Percentiles rank a stretch among this genome's conserved stretches.
These are phyloP conservation scores for Solanum pennellii DNA, from an alignment of 257 asterid genomes.

Conservation along the genomic window DNA sequence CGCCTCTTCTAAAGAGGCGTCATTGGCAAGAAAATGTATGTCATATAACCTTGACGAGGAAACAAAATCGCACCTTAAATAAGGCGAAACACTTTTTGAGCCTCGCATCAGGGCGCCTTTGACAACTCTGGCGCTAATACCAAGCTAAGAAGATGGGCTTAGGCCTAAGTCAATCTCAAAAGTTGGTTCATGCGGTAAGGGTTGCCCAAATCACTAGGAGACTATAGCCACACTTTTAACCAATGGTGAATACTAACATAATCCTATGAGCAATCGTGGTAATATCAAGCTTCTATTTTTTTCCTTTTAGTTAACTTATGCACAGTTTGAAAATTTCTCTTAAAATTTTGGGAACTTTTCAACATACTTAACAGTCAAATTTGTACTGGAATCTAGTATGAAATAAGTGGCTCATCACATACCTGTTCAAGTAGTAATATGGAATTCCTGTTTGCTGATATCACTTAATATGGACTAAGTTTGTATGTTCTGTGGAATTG, in stretches of 20 bases:
- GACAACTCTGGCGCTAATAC: not conserved
- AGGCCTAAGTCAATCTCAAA: not conserved
- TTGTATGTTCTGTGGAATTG: slow-evolving; percentile 1
- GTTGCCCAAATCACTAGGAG: not conserved
- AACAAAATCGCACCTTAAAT: not conserved
- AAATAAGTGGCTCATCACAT: not conserved
- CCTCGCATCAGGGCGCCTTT: not conserved
- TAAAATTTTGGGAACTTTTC: not conserved
- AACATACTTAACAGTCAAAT: not conserved
- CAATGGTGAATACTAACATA: not conserved
- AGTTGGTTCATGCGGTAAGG: not conserved
- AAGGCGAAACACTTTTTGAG: not conserved
- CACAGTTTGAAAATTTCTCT: not conserved
- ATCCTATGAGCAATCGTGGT: not conserved
- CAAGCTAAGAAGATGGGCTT: not conserved
- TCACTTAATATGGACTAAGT: not conserved
- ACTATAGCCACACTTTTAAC: not conserved
- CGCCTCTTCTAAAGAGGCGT: not conserved
- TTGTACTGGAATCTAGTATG: not conserved
- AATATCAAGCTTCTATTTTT: not conserved
- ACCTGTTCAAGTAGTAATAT: not conserved
- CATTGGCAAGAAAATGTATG: not conserved
- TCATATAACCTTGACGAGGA: not conserved
- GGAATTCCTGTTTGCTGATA: not conserved
- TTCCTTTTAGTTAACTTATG: not conserved